Evolutionary conservation across 208 protist genomes (phyloP).

Genomic region (Strigomonas galati): DNA sequence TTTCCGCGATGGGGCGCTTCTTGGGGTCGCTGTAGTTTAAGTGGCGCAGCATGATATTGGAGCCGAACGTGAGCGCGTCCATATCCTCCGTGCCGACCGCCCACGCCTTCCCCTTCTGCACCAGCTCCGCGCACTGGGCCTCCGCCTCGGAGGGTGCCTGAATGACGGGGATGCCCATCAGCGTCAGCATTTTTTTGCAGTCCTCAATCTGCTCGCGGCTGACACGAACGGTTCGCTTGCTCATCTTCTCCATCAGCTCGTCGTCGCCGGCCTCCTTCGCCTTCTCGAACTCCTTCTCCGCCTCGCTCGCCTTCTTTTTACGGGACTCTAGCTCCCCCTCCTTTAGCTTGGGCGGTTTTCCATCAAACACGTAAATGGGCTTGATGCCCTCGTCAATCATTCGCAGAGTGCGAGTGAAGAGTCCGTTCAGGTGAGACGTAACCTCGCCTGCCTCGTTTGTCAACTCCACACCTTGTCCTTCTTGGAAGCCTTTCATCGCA

Average conservation of each 20-base stretch:
- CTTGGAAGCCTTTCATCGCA: conserved; percentile 89
- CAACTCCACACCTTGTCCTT: conserved; percentile 89
- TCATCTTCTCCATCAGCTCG: conserved; percentile 94
- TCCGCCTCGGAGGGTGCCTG: conserved; percentile 98
- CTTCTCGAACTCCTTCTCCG: conserved; percentile 89
- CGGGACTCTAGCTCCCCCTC: conserved; percentile 90
- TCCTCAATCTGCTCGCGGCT: conserved; percentile 97
- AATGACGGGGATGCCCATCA: conserved; percentile 99
- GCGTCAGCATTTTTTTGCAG: conserved; percentile 95
- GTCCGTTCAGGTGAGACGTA: conserved; percentile 97
- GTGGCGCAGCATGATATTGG: conserved; percentile 95
- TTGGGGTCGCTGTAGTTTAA: conserved; percentile 95
- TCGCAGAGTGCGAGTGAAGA: conserved; percentile 97
- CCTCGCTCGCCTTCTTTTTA: conserved; percentile 90
- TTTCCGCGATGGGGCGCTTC: conserved; percentile 95
- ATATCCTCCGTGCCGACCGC: conserved; percentile 99
- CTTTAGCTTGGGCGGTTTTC: conserved; percentile 98
- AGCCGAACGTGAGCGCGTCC: conserved; percentile 99
- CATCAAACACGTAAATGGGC: conserved; percentile 99
- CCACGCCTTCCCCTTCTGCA: conserved; percentile 93
- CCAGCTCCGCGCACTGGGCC: conserved; percentile 98
- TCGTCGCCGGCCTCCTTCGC: conserved; percentile 86
- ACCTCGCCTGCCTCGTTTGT: conserved; percentile 96
- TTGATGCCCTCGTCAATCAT: conserved; percentile 98
- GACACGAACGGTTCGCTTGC: conserved; percentile 93